Evolutionary conservation across 2,329 filamentous ascomycete species (phyloP).

Genomic region (Samsoniella hepiali): DNA sequence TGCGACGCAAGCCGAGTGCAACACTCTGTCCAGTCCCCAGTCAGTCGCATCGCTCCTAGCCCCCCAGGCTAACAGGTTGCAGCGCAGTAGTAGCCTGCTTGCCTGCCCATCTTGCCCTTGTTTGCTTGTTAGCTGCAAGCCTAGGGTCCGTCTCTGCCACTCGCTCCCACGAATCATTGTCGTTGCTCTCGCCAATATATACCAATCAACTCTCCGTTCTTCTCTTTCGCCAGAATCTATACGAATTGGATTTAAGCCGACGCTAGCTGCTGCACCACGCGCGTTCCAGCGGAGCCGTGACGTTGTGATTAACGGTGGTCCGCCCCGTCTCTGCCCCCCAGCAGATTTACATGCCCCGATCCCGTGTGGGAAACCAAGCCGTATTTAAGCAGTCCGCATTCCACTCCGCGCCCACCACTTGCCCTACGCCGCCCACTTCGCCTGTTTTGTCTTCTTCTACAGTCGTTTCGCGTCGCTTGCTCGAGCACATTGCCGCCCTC

Average conservation of each 20-base stretch:
- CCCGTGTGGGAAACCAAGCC: not conserved
- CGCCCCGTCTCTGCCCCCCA: slow-evolving; percentile 4
- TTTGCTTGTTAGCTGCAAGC: not conserved
- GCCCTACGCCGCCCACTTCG: not conserved
- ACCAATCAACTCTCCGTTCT: not conserved
- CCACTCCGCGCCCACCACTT: slow-evolving; percentile 1
- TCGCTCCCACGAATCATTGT: not conserved
- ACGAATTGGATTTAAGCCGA: slow-evolving; percentile 3
- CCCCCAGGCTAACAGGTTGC: not conserved
- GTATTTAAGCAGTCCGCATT: slow-evolving; percentile 14
- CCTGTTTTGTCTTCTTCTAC: not conserved
- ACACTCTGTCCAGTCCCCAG: not conserved
- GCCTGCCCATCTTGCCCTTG: not conserved
- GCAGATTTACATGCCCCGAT: slow-evolving; percentile 9
- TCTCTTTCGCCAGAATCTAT: not conserved
- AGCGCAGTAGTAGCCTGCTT: slow-evolving; percentile 2
- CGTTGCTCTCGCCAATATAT: not conserved
- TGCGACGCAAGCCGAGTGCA: slow-evolving; percentile 5
- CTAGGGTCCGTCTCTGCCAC: not conserved
- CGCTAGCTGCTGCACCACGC: slow-evolving; percentile 10
- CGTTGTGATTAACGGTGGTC: slow-evolving; percentile 23
- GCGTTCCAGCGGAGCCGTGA: slow-evolving; percentile 29
- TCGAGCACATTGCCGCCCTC: not conserved
- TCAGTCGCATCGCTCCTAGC: not conserved
- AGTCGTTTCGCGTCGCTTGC: not conserved